Percentiles rank a stretch among this genome's conserved stretches.
These are phyloP conservation scores for Fusarium xylarioides DNA, from an alignment of 2,329 filamentous ascomycete species.

Conservation along the genomic window DNA sequence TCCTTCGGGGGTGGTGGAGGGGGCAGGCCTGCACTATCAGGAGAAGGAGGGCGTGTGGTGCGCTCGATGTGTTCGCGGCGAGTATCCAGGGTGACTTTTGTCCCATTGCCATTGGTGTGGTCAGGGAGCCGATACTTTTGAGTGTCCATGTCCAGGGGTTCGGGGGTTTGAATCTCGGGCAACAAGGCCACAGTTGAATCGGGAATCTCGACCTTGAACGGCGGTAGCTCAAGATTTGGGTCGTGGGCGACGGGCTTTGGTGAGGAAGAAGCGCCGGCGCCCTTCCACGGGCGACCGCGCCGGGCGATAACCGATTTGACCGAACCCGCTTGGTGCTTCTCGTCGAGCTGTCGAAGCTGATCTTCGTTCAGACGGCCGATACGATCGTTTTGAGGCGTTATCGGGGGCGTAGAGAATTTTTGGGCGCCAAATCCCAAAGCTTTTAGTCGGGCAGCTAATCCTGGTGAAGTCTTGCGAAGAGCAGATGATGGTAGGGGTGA, in stretches of 20 bases:
- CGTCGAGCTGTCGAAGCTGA: slow-evolving; percentile 75
- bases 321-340: slow-evolving; percentile 68
- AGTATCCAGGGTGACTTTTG: slow-evolving; percentile 67
- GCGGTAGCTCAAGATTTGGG: slow-evolving; percentile 33
- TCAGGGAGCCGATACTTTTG: slow-evolving; percentile 80
- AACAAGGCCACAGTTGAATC: slow-evolving; percentile 48
- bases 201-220: slow-evolving; percentile 44
- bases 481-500: slow-evolving; percentile 43
- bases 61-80: slow-evolving; percentile 67
- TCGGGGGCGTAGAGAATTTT: slow-evolving; percentile 47
- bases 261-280: slow-evolving; percentile 57
- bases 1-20: slow-evolving; percentile 53
- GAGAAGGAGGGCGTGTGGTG: slow-evolving; percentile 52
- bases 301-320: slow-evolving; percentile 63
- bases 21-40: slow-evolving; percentile 50
- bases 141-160: slow-evolving; percentile 71
- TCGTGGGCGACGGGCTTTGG: slow-evolving; percentile 40
- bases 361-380: slow-evolving; percentile 76
- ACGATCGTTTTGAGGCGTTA: slow-evolving; percentile 51
- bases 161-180: slow-evolving; percentile 61
- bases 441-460: slow-evolving; percentile 71
- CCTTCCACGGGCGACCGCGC: slow-evolving; percentile 78
- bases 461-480: slow-evolving; percentile 68
- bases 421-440: slow-evolving; percentile 67
- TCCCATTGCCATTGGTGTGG: slow-evolving; percentile 72